Evolutionary conservation across 805 yeast genomes (phyloP).

Genomic region (Saturnispora quitensis): DNA sequence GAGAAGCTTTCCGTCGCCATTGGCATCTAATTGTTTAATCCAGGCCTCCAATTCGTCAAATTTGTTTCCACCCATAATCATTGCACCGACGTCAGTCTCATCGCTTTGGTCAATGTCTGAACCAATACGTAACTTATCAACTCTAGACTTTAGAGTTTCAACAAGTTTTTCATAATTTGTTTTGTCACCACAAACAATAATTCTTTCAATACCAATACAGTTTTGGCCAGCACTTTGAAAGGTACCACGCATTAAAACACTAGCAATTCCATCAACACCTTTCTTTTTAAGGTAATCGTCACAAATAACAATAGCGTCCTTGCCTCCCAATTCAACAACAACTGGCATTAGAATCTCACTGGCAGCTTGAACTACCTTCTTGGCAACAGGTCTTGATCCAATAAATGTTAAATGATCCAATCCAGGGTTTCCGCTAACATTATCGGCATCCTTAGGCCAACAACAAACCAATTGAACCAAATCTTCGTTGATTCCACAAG

Average conservation of each 20-base stretch:
- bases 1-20: constrained; percentile 67
- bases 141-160: constrained; percentile 44
- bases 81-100: constrained; percentile 94
- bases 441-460: constrained; percentile 77
- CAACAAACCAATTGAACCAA: constrained; percentile 83
- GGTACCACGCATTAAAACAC: constrained; percentile 86
- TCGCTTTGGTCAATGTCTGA: constrained; percentile 87
- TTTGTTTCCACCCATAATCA: constrained; percentile 65
- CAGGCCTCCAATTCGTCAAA: constrained; percentile 59
- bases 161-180: constrained; percentile 57
- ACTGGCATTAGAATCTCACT: constrained; percentile 85
- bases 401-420: constrained; percentile 87
- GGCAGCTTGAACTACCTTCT: constrained; percentile 75
- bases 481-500: constrained; percentile 69
- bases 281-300: constrained; percentile 60
- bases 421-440: constrained; percentile 75
- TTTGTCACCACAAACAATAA: constrained; percentile 59
- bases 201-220: constrained; percentile 95
- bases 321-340: constrained; percentile 94
- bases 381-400: constrained; percentile 94
- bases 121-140: constrained; percentile 63
- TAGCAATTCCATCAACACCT: constrained; percentile 45
- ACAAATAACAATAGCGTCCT: constrained; percentile 81
- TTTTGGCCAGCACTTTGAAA: constrained; percentile 98
- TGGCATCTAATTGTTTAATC: constrained; percentile 60